Evolutionary conservation across 306 rosid species (phyloP), one percentile per base, ranked within the genome.

Genomic region (Calophaca sinica): DNA sequence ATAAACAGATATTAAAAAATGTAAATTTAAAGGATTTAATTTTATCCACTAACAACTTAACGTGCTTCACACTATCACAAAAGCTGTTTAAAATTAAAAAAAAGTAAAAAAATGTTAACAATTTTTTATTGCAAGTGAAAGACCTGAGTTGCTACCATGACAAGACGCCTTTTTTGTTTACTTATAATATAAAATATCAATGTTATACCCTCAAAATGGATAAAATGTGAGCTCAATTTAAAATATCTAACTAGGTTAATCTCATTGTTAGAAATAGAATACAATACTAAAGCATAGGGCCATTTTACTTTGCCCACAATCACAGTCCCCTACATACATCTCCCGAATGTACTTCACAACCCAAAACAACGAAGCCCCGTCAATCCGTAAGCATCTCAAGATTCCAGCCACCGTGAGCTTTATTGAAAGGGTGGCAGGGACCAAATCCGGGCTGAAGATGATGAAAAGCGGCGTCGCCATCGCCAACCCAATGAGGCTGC

Each of bases 301-400:
- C 26, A 0, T 20, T 20, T 20, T 20, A 20, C 84, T 73, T 70
- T 82, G 84, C 45, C 80, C 88, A 20, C 0, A 90, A 87, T 74
- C 78, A 72, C 7, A 79, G 0, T 51, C 66, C 75, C 84, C 0
- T 73, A 79, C 0, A 75, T 73, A 79, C 0, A 75, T 57, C 74
- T 62, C 60, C 11, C 86, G 42, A 11, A 91, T 1, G 73, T 72
- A 85, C 15, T 81, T 82, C 44, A 62, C 14, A 11, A 88, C 72
- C 97, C 96, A 91, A 4, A 90, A 84, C 71, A 91, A 88, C 0
- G 93, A 87, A 90, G 68, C 26, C 86, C 98, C 0, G 85, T 85
- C 59, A 91, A 62, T 1, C 93, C 94, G 0, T 80, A 86, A 3
- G 87, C 91, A 6, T 86, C 93, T 77, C 70, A 94, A 36, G 2